Percentiles rank a stretch among this genome's conserved stretches.
Conservation (phyloP, 495 filamentous ascomycete species). For the Xylaria longipes region DNA sequence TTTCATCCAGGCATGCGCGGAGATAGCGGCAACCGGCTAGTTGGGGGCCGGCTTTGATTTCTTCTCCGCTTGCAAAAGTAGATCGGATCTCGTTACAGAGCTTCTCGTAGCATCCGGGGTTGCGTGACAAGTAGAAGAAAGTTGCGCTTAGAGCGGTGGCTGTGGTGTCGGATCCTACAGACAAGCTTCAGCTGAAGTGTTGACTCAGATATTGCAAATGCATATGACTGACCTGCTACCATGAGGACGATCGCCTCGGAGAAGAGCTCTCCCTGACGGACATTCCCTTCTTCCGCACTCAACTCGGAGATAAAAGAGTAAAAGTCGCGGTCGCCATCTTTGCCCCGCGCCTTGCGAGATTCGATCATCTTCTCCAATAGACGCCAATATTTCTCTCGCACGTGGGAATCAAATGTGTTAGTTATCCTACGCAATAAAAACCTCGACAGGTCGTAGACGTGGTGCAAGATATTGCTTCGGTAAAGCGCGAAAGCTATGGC, state of each 20-base stretch:
- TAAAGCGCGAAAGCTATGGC: constrained; percentile 16
- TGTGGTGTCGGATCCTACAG: constrained; percentile 57
- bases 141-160: constrained; percentile 53
- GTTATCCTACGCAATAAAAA: neutral
- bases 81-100: constrained; percentile 35
- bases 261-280: neutral
- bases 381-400: constrained; percentile 21
- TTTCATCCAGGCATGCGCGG: constrained; percentile 62
- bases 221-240: neutral
- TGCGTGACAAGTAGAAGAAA: constrained; percentile 43
- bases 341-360: constrained; percentile 15
- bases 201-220: neutral
- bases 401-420: neutral
- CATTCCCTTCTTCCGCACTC: constrained; percentile 36
- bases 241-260: neutral
- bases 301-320: constrained; percentile 46
- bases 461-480: constrained; percentile 18
- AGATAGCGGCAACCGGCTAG: constrained; percentile 57
- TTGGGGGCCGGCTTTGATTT: constrained; percentile 46
- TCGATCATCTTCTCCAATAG: constrained; percentile 29
- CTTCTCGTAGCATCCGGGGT: neutral
- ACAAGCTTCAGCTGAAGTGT: neutral
- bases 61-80: constrained; percentile 45
- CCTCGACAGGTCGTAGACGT: neutral
- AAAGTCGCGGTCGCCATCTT: constrained; percentile 23